phyloP scores from a whole-genome alignment of 345 rosid species.

The Arabidopsis suecica region DNA sequence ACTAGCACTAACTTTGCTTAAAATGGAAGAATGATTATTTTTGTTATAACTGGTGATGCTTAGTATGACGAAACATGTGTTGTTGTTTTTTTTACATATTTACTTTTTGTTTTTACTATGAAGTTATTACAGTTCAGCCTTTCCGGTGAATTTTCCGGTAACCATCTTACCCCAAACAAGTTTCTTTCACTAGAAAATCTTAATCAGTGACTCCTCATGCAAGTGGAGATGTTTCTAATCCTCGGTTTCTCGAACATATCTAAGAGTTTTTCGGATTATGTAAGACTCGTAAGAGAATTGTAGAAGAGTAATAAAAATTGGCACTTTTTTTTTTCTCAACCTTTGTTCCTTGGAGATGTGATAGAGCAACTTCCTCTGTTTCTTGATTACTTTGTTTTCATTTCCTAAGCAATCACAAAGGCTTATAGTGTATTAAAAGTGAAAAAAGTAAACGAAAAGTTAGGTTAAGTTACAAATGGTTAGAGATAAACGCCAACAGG shows the following conservation, averaged over 20 bases:
- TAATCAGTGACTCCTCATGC: background rate
- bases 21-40: slow-evolving; percentile 27
- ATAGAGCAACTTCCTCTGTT: slow-evolving; percentile 4
- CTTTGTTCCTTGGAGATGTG: background rate
- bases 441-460: background rate
- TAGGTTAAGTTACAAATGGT: background rate
- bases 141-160: background rate
- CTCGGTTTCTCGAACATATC: slow-evolving; percentile 9
- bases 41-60: background rate
- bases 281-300: no score
- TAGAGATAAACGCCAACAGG: slow-evolving; percentile 1
- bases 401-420: no score
- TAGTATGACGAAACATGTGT: slow-evolving; percentile 23
- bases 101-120: background rate
- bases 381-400: background rate
- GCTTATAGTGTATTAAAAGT: no score
- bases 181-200: background rate
- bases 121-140: background rate
- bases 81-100: background rate
- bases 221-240: background rate
- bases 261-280: background rate
- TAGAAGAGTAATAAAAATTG: no score
- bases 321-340: background rate
- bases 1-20: slow-evolving; percentile 52
- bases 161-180: background rate